Evolutionary conservation across 1,139 yeast genomes (phyloP).

Genomic region (Lodderomyces elongisporus): DNA sequence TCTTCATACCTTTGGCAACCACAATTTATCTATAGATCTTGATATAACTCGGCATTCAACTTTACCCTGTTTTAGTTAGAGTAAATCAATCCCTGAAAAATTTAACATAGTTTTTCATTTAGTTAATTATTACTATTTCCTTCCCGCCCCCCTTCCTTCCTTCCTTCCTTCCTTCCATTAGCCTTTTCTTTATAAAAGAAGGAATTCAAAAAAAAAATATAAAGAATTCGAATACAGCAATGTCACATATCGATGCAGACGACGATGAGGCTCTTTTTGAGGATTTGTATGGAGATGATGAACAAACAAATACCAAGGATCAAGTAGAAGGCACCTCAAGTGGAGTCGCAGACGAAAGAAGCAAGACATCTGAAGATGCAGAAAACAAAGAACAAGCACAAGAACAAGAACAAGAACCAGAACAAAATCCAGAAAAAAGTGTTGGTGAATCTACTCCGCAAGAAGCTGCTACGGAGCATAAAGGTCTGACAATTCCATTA

Average conservation of each 20-base stretch:
- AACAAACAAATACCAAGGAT: constrained; percentile 11
- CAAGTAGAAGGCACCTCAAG: too few relatives aligned
- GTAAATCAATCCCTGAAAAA: too few relatives aligned
- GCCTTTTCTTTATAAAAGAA: too few relatives aligned
- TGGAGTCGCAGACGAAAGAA: constrained; percentile 4
- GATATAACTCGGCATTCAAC: too few relatives aligned
- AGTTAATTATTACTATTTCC: too few relatives aligned
- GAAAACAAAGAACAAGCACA: constrained; percentile 2
- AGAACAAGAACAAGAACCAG: constrained; percentile 7
- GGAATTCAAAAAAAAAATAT: background rate
- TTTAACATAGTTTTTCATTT: too few relatives aligned
- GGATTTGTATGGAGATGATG: constrained; percentile 52
- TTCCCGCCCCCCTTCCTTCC: too few relatives aligned
- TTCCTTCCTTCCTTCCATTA: too few relatives aligned
- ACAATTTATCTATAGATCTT: too few relatives aligned
- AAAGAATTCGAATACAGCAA: constrained; percentile 14
- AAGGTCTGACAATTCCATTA: constrained; percentile 1
- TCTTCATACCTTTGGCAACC: too few relatives aligned
- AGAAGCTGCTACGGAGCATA: constrained; percentile 6
- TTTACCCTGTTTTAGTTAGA: too few relatives aligned
- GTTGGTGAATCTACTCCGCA: constrained; percentile 1
- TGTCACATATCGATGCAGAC: constrained; percentile 63
- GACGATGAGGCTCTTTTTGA: constrained; percentile 86
- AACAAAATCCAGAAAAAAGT: background rate
- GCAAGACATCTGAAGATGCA: constrained; percentile 8